Evolutionary conservation across 2,329 filamentous ascomycete genomes (phyloP).

Genomic region (Diaporthe caulivora): DNA sequence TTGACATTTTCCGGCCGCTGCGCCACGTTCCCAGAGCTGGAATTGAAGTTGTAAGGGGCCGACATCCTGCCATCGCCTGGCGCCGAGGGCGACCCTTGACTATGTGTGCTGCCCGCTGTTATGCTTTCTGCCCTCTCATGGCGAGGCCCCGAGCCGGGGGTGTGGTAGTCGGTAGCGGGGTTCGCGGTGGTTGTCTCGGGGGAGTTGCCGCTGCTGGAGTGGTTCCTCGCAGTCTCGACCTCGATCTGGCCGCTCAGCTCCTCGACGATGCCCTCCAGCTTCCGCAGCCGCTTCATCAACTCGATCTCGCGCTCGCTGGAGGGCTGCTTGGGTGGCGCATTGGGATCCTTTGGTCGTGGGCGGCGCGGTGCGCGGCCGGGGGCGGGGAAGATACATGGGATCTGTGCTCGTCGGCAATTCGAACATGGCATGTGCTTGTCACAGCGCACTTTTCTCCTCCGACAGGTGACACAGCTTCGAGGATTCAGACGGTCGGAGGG

Average conservation of each 20-base stretch:
- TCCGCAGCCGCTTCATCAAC: slow-evolving; percentile 77
- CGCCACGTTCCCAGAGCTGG: slow-evolving; percentile 39
- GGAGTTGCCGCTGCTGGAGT: slow-evolving; percentile 51
- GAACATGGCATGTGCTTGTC: slow-evolving; percentile 83
- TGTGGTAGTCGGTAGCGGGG: slow-evolving; percentile 43
- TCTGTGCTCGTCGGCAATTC: slow-evolving; percentile 78
- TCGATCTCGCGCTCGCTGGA: slow-evolving; percentile 75
- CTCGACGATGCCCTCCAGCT: slow-evolving; percentile 82
- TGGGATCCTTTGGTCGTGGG: slow-evolving; percentile 73
- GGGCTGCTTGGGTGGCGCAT: slow-evolving; percentile 69
- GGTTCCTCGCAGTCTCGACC: slow-evolving; percentile 59
- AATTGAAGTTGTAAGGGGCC: slow-evolving; percentile 38
- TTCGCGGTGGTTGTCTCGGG: slow-evolving; percentile 49
- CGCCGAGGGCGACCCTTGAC: slow-evolving; percentile 41
- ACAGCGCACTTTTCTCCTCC: slow-evolving; percentile 74
- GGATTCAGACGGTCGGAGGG: slow-evolving; percentile 44
- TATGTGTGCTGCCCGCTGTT: slow-evolving; percentile 39
- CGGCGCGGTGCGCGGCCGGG: slow-evolving; percentile 80
- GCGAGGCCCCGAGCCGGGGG: slow-evolving; percentile 32
- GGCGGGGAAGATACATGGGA: slow-evolving; percentile 80
- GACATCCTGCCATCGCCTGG: slow-evolving; percentile 39
- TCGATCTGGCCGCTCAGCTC: slow-evolving; percentile 75
- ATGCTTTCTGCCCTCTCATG: slow-evolving; percentile 43
- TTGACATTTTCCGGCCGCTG: slow-evolving; percentile 51
- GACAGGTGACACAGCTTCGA: slow-evolving; percentile 43